A percentile compares a stretch with the other conserved stretches of the same genome.
These are phyloP conservation scores for Phytopythium boreale DNA, from an alignment of 352 stramenopile species.

Conservation along the genomic window DNA sequence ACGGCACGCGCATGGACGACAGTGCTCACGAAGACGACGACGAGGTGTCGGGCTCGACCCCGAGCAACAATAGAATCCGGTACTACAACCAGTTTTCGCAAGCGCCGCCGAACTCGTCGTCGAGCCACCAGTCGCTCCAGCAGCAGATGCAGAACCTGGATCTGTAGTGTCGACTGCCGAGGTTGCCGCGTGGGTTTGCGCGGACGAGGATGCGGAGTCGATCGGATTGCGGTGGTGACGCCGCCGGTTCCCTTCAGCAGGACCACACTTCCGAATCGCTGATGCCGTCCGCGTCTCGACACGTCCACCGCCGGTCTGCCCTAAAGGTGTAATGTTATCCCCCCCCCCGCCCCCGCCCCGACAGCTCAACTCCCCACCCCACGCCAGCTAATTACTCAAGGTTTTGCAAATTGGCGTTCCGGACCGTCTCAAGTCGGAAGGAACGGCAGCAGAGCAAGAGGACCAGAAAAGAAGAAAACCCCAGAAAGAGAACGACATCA, in stretches of 20 bases:
- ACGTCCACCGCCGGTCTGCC: background rate
- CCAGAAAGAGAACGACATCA: slow-evolving; percentile 1
- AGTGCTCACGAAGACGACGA: slow-evolving; percentile 64
- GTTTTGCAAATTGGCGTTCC: slow-evolving; percentile 4
- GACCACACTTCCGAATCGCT: background rate
- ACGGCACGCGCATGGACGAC: slow-evolving; percentile 53
- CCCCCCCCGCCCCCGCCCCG: background rate
- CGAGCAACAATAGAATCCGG: slow-evolving; percentile 66
- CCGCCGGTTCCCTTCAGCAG: background rate
- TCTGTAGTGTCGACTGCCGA: slow-evolving; percentile 39
- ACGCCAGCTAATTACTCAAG: slow-evolving; percentile 9
- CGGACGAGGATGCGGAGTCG: background rate
- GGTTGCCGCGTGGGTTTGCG: background rate
- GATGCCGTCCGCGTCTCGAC: background rate
- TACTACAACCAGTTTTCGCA: slow-evolving; percentile 44
- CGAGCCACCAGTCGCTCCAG: slow-evolving; percentile 37
- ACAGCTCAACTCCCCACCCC: background rate
- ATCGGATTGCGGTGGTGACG: background rate
- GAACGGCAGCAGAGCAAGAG: slow-evolving; percentile 7
- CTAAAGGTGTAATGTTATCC: slow-evolving; percentile 11
- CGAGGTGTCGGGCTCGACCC: slow-evolving; percentile 50
- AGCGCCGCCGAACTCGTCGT: slow-evolving; percentile 23
- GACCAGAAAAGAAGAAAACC: slow-evolving; percentile 8
- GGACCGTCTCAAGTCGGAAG: background rate
- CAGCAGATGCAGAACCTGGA: slow-evolving; percentile 76